phyloP scores from a whole-genome alignment of 441 rosid species.

The Euphorbia celastroides region DNA sequence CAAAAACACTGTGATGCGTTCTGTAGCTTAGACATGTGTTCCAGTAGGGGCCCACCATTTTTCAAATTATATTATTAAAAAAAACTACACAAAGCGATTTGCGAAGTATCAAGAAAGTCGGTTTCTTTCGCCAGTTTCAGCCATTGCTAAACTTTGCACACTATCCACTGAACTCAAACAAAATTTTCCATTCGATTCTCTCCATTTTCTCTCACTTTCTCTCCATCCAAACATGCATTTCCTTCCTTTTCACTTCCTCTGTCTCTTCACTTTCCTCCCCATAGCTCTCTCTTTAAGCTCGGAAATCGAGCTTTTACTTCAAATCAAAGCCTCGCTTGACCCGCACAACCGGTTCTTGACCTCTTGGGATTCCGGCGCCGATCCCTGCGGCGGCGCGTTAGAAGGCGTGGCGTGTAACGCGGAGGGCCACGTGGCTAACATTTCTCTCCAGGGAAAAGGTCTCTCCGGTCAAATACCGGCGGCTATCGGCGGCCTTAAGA shows the following conservation, averaged over 20 bases:
- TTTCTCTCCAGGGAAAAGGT: constrained; percentile 90
- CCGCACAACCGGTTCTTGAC: constrained; percentile 58
- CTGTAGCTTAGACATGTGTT: not conserved
- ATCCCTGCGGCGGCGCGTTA: constrained; percentile 70
- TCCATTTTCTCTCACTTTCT: constrained; percentile 19
- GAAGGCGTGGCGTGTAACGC: constrained; percentile 87
- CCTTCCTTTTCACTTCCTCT: constrained; percentile 17
- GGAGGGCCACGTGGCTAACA: constrained; percentile 58
- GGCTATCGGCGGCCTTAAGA: constrained; percentile 57
- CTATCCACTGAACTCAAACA: not conserved
- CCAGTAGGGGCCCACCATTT: not conserved
- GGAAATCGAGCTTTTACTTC: constrained; percentile 60
- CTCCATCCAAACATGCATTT: constrained; percentile 45
- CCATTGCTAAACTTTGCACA: not conserved
- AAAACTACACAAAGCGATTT: not conserved
- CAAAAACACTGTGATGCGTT: not conserved
- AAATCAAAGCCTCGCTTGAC: constrained; percentile 72
- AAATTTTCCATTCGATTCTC: not conserved
- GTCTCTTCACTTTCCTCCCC: constrained; percentile 25
- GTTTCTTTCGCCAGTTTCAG: not conserved
- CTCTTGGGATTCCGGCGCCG: constrained; percentile 56
- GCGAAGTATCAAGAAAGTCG: not conserved
- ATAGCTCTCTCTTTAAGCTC: constrained; percentile 31
- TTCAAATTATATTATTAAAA: not conserved
- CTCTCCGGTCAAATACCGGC: constrained; percentile 60